Conservation (phyloP, 2,329 filamentous ascomycete genomes). For the Lasiodiplodia gonubiensis region DNA sequence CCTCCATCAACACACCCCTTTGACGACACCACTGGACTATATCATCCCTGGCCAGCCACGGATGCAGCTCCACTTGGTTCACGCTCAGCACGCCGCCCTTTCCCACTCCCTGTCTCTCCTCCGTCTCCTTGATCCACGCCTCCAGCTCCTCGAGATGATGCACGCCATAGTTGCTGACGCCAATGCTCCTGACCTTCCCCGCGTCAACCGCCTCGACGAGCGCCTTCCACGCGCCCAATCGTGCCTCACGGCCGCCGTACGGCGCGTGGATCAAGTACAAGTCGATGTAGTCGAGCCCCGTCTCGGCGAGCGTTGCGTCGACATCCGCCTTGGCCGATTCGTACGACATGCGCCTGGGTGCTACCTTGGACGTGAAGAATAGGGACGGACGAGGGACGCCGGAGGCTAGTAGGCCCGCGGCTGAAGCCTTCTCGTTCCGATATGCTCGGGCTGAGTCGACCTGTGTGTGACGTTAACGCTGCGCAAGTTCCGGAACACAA, state of each 20-base stretch:
- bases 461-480: conserved; percentile 27
- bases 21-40: conserved; percentile 78
- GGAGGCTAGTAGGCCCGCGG: conserved; percentile 40
- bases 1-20: conserved; percentile 53
- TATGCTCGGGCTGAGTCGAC: conserved; percentile 57
- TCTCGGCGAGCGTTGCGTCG: conserved; percentile 47
- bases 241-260: conserved; percentile 56
- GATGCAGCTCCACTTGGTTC: conserved; percentile 84
- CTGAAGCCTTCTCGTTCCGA: conserved; percentile 51
- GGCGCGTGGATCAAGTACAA: conserved; percentile 58
- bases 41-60: conserved; percentile 81
- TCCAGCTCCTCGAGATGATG: conserved; percentile 62
- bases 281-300: conserved; percentile 49
- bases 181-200: conserved; percentile 59
- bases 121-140: conserved; percentile 63
- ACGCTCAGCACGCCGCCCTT: conserved; percentile 77
- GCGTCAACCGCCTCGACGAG: conserved; percentile 59
- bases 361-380: conserved; percentile 47
- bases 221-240: conserved; percentile 60
- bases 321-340: conserved; percentile 51
- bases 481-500: not conserved
- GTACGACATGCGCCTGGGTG: conserved; percentile 63
- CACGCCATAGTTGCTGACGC: conserved; percentile 62
- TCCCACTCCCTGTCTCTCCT: conserved; percentile 58
- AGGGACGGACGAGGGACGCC: conserved; percentile 32